These are phyloP conservation scores for Populus hybrid DNA, from an alignment of 441 rosid species.

Conservation along the genomic window DNA sequence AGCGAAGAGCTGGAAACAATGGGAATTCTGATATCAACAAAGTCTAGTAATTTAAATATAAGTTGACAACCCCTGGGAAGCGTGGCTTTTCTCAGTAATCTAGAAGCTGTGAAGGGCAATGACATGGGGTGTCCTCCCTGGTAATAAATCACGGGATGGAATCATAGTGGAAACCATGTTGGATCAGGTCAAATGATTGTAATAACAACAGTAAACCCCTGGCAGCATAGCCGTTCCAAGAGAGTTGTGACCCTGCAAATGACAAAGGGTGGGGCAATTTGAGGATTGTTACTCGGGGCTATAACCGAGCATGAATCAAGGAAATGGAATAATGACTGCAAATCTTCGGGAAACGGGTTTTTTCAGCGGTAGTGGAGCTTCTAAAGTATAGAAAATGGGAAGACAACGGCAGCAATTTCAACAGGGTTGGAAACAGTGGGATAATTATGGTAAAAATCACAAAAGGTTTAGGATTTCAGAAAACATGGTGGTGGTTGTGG, in stretches of 20 bases:
- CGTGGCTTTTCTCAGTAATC: conserved; percentile 24
- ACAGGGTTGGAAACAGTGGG: conserved; percentile 19
- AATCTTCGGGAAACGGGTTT: conserved; percentile 22
- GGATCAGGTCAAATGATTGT: conserved; percentile 17
- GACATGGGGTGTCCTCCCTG: conserved; percentile 37
- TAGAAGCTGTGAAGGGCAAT: conserved; percentile 23
- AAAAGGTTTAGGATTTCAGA: conserved; percentile 27
- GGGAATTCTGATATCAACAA: conserved; percentile 13
- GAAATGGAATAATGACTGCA: conserved; percentile 19
- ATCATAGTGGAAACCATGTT: conserved; percentile 6
- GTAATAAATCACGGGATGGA: conserved; percentile 29
- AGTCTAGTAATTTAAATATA: conserved; percentile 12
- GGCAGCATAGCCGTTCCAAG: conserved; percentile 26
- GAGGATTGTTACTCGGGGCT: conserved; percentile 23
- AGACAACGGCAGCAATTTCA: conserved; percentile 6
- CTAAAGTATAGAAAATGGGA: conserved; percentile 29
- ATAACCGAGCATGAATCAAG: conserved; percentile 18
- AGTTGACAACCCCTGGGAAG: conserved; percentile 46
- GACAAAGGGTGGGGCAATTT: conserved; percentile 22
- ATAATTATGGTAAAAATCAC: conserved; percentile 13
- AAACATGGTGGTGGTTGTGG: conserved; percentile 30
- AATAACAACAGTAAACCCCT: conserved; percentile 15
- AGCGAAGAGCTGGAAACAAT: conserved; percentile 25
- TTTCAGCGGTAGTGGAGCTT: conserved; percentile 16
- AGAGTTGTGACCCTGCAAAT: conserved; percentile 19